A percentile compares a stretch with the other conserved stretches of the same genome.
Conservation (phyloP, 495 filamentous ascomycete genomes). For the Choiromyces venosus region DNA sequence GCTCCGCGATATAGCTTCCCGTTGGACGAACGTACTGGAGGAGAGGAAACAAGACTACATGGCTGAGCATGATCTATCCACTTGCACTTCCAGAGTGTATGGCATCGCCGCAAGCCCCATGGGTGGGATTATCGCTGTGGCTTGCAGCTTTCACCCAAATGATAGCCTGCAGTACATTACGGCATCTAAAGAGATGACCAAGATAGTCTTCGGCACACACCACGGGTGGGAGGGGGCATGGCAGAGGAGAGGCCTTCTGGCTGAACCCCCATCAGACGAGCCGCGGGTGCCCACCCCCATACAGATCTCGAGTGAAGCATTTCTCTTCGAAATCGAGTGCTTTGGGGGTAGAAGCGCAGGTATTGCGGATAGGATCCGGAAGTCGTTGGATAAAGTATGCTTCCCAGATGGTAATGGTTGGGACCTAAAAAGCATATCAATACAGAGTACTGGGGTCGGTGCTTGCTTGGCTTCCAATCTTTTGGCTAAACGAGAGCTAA, state of each 20-base stretch:
- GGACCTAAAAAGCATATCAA: slow-evolving; percentile 15
- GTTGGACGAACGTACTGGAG: slow-evolving; percentile 33
- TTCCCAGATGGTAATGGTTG: slow-evolving; percentile 16
- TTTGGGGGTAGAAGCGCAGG: slow-evolving; percentile 27
- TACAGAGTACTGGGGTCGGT: slow-evolving; percentile 25
- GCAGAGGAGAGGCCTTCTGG: slow-evolving; percentile 27
- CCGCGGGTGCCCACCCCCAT: slow-evolving; percentile 34
- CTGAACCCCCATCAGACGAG: slow-evolving; percentile 19
- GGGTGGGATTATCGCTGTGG: slow-evolving; percentile 39
- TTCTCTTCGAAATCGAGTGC: slow-evolving; percentile 33
- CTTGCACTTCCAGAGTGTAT: slow-evolving; percentile 36
- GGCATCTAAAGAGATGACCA: slow-evolving; percentile 34
- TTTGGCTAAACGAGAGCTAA: slow-evolving; percentile 28
- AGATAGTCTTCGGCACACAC: slow-evolving; percentile 39
- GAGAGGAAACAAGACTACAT: slow-evolving; percentile 42
- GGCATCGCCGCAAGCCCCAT: slow-evolving; percentile 39
- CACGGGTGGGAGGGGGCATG: slow-evolving; percentile 32
- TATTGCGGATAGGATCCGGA: slow-evolving; percentile 25
- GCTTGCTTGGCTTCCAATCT: slow-evolving; percentile 34
- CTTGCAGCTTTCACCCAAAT: slow-evolving; percentile 39
- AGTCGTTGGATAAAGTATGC: slow-evolving; percentile 23
- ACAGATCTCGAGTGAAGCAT: slow-evolving; percentile 29
- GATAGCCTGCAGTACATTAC: slow-evolving; percentile 42
- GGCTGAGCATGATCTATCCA: slow-evolving; percentile 38
- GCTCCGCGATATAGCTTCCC: slow-evolving; percentile 32